Percentiles rank a stretch among this genome's conserved stretches.
Conservation (phyloP, 345 rosid genomes). For the Sisymbrium irio region DNA sequence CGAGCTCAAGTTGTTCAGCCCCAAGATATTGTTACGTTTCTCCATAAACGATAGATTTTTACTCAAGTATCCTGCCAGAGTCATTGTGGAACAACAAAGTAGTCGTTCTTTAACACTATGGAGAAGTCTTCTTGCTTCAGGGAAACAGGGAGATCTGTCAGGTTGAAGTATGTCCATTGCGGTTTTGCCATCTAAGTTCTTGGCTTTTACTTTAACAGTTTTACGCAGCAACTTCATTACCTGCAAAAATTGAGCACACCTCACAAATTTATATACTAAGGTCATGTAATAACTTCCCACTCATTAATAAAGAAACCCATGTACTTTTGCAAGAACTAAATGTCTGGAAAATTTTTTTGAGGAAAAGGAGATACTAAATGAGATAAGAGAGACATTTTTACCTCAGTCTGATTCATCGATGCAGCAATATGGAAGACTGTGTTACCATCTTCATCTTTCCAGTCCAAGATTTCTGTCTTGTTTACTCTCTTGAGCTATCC, state of each 20-base stretch:
- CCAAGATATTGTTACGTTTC: neutral
- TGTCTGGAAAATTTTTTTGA: no score
- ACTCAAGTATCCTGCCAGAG: neutral
- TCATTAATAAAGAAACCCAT: no score
- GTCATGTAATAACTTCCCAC: no score
- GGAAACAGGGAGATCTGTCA: neutral
- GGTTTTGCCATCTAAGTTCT: neutral
- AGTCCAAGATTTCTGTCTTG: no score
- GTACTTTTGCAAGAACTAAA: no score
- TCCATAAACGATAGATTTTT: neutral
- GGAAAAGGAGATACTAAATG: no score
- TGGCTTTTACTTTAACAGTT: constrained; percentile 12
- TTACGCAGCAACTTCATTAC: constrained; percentile 15
- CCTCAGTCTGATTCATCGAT: no score
- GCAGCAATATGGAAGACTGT: no score
- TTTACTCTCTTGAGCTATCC: no score
- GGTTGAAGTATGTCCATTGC: constrained; percentile 28
- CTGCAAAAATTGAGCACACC: neutral
- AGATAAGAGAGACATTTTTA: no score
- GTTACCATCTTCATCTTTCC: no score
- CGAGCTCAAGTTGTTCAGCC: neutral
- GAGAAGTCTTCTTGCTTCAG: neutral
- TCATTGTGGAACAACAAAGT: neutral
- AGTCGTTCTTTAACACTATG: neutral
- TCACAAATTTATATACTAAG: no score